These are phyloP conservation scores for Plantago ovata DNA, from an alignment of 257 asterid genomes.

Conservation along the genomic window DNA sequence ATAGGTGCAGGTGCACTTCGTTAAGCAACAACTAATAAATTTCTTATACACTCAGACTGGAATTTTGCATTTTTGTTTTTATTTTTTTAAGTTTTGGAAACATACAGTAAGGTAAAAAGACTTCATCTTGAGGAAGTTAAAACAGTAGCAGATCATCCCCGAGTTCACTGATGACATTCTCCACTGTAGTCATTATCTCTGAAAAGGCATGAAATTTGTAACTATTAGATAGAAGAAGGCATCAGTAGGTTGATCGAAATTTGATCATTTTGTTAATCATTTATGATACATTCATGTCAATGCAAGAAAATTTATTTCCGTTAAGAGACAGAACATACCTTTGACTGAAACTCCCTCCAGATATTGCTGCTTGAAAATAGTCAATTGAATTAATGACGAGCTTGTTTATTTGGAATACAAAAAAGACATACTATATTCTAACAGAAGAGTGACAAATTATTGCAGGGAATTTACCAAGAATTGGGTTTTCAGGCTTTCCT, in stretches of 20 bases:
- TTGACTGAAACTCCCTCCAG: slow-evolving; percentile 66
- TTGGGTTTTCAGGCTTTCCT: slow-evolving; percentile 51
- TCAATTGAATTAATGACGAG: slow-evolving; percentile 11
- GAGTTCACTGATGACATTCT: slow-evolving; percentile 54
- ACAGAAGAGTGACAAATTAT: slow-evolving; percentile 4
- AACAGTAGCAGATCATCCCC: slow-evolving; percentile 41
- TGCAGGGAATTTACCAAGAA: slow-evolving; percentile 45
- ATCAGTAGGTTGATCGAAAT: slow-evolving; percentile 2
- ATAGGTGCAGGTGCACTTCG: background rate
- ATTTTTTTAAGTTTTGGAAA: background rate
- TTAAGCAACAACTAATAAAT: background rate
- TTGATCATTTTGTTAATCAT: background rate
- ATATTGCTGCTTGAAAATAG: slow-evolving; percentile 51
- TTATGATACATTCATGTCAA: slow-evolving; percentile 7
- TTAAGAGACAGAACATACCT: slow-evolving; percentile 33
- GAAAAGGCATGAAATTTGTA: slow-evolving; percentile 30
- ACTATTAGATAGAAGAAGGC: slow-evolving; percentile 8
- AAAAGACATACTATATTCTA: slow-evolving; percentile 1
- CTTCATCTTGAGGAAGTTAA: slow-evolving; percentile 13
- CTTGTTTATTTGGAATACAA: background rate
- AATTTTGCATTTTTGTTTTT: background rate
- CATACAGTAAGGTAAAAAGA: background rate
- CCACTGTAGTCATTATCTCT: slow-evolving; percentile 71
- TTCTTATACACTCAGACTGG: background rate
- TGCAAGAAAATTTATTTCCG: slow-evolving; percentile 5